Evolutionary conservation across 192 early-diverging fungal species (phyloP).

Genomic region (Phycomyces nitens): DNA sequence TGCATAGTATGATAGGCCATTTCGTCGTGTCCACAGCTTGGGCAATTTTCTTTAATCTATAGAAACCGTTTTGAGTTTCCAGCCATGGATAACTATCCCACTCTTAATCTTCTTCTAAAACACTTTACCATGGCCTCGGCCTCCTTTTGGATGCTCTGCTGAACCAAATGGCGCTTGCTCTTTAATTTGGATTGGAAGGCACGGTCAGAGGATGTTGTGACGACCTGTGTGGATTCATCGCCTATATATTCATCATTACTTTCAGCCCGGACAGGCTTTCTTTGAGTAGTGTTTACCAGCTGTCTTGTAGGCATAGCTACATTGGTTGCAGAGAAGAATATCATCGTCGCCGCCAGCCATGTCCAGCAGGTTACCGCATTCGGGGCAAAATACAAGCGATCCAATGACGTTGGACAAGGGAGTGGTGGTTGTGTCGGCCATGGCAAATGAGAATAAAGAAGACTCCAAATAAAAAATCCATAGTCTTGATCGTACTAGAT

Average conservation of each 20-base stretch:
- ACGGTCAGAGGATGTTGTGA: conserved; percentile 70
- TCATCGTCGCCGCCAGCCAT: conserved; percentile 74
- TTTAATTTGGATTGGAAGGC: conserved; percentile 78
- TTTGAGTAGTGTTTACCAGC: conserved; percentile 43
- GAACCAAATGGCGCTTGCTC: conserved; percentile 67
- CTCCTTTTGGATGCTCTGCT: conserved; percentile 33
- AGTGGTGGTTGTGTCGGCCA: not conserved
- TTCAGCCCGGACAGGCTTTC: not conserved
- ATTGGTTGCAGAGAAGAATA: conserved; percentile 77
- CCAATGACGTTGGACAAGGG: conserved; percentile 41
- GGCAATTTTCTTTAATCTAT: conserved; percentile 93
- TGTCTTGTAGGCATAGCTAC: conserved; percentile 63
- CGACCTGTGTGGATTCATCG: conserved; percentile 78
- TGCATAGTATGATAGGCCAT: conserved; percentile 97
- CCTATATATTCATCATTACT: conserved; percentile 32
- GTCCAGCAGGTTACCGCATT: conserved; percentile 89
- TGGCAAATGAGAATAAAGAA: not conserved
- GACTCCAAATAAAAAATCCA: not conserved
- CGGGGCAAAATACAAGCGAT: conserved; percentile 86
- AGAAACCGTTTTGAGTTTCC: too few species aligned
- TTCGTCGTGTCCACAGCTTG: conserved; percentile 87
- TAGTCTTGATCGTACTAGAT: not conserved
- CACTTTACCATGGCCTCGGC: conserved; percentile 47
- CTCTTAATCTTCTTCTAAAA: not conserved
- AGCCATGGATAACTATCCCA: too few species aligned